Conservation (phyloP, 169 alveolate genomes). For the Eimeria necatrix region DNA sequence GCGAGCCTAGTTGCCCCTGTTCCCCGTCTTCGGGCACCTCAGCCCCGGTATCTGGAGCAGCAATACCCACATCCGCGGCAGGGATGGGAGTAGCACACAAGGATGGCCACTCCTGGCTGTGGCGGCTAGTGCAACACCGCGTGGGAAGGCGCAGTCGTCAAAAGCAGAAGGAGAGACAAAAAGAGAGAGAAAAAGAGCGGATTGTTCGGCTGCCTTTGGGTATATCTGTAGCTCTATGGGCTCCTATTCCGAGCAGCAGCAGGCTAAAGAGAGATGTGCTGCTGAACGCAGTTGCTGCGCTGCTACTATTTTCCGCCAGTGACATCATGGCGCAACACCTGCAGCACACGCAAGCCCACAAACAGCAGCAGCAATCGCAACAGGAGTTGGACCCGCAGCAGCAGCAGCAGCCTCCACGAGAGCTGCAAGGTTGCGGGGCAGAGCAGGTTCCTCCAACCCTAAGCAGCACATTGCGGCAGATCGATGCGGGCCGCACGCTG, state of each 20-base stretch:
- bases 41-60: slow-evolving; percentile 25
- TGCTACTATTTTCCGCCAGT: slow-evolving; percentile 63
- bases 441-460: slow-evolving; percentile 12
- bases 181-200: neutral
- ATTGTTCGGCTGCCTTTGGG: slow-evolving; percentile 13
- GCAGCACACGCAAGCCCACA: slow-evolving; percentile 60
- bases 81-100: neutral
- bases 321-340: slow-evolving; percentile 62
- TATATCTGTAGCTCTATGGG: slow-evolving; percentile 18
- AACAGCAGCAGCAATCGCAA: slow-evolving; percentile 37
- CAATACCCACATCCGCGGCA: slow-evolving; percentile 25
- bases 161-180: slow-evolving; percentile 20
- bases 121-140: neutral
- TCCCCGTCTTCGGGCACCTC: neutral
- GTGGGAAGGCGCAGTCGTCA: neutral
- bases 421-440: neutral
- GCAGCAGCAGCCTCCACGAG: slow-evolving; percentile 12
- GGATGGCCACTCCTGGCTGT: neutral
- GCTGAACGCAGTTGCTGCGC: slow-evolving; percentile 61
- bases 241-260: slow-evolving; percentile 53
- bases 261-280: slow-evolving; percentile 27
- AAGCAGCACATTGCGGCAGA: slow-evolving; percentile 41
- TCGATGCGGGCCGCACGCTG: slow-evolving; percentile 38
- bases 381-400: slow-evolving; percentile 18
- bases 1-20: neutral